Percentiles rank a stretch among this genome's conserved stretches.
These are phyloP conservation scores for Pythium pectinolyticum DNA, from an alignment of 352 stramenopile genomes.

Conservation along the genomic window DNA sequence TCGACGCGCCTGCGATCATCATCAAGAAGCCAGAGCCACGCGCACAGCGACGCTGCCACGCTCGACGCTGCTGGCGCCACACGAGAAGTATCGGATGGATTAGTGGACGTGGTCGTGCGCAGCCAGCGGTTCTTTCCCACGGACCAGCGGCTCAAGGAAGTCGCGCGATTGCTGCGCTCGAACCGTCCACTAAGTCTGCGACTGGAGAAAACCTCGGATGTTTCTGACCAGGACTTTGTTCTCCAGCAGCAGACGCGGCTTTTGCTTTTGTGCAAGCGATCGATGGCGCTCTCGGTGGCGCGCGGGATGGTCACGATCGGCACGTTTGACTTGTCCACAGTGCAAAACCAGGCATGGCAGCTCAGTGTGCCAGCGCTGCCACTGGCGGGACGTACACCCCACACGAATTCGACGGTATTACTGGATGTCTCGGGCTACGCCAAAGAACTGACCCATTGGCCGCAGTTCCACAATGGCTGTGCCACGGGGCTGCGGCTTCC, in stretches of 20 bases:
- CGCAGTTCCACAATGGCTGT: slow-evolving; percentile 98
- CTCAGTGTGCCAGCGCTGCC: slow-evolving; percentile 92
- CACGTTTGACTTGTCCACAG: slow-evolving; percentile 72
- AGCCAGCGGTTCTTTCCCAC: slow-evolving; percentile 66
- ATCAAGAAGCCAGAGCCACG: background rate
- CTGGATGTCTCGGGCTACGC: slow-evolving; percentile 90
- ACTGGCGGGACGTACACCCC: slow-evolving; percentile 92
- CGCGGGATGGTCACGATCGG: slow-evolving; percentile 97
- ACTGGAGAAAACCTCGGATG: slow-evolving; percentile 60
- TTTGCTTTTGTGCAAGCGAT: slow-evolving; percentile 92
- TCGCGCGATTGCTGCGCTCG: slow-evolving; percentile 75
- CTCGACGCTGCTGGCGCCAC: background rate
- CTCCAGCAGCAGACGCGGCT: slow-evolving; percentile 93
- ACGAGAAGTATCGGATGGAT: slow-evolving; percentile 47
- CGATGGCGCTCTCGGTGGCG: slow-evolving; percentile 91
- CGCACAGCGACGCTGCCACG: no score
- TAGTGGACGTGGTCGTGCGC: slow-evolving; percentile 52
- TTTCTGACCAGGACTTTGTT: slow-evolving; percentile 72
- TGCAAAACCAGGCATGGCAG: slow-evolving; percentile 79
- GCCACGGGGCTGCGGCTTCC: slow-evolving; percentile 92
- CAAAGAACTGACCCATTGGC: slow-evolving; percentile 94
- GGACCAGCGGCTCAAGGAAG: slow-evolving; percentile 82
- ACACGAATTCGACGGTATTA: slow-evolving; percentile 90
- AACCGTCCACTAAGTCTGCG: slow-evolving; percentile 72
- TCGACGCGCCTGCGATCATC: slow-evolving; percentile 13